Evolutionary conservation across 768 basidiomycete species (phyloP), one percentile per base, ranked within the genome.

Genomic region (Tephrocybe sp.): DNA sequence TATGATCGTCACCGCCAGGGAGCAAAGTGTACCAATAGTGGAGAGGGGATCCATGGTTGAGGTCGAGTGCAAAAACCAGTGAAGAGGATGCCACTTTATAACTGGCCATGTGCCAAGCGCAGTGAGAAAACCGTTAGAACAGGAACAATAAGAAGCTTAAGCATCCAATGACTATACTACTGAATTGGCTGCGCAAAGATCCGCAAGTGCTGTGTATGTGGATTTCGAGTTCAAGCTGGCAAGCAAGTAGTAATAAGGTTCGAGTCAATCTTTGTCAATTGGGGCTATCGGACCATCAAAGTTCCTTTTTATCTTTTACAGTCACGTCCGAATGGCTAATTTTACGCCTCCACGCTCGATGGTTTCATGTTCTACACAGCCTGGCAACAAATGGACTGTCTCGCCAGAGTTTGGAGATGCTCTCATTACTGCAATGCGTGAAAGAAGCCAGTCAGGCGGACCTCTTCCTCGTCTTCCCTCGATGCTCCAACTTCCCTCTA

Each of bases 361-460:
- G 39, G 21, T 41, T 13, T 34, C 46, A 5, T 12, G 35, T 31
- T 45, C 54, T 21, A 34, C 42, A 37, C 45, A 34, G 25, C 5
- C 15, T 37, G 38, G 30, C n/a, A 49, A 47, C 24, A 54, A 57
- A 38, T 57, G 56, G 56, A 57, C 53, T 2, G 53, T 57, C 18
- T 57, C 56, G 8, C 56, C 56, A 9, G 56, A 57, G 28, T 57
- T 57, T 38, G 43, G 53, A 15, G 49, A 57, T 11, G 56, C 56
- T 16, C 53, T 57, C 24, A 32, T 57, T 1, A 35, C 32, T 9
- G 56, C 56, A 13, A 57, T 57, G 56, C 53, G 53, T 4, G 50
- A 54, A 46, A 54, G 50, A 43, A 52, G 38, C 32, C 43, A 51
- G 19, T 26, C 56, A 16, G 44, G 53, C 6, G 56, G 50, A 36